Conservation (phyloP, 2,329 filamentous ascomycete genomes). For the Aspergillus ibericus region DNA sequence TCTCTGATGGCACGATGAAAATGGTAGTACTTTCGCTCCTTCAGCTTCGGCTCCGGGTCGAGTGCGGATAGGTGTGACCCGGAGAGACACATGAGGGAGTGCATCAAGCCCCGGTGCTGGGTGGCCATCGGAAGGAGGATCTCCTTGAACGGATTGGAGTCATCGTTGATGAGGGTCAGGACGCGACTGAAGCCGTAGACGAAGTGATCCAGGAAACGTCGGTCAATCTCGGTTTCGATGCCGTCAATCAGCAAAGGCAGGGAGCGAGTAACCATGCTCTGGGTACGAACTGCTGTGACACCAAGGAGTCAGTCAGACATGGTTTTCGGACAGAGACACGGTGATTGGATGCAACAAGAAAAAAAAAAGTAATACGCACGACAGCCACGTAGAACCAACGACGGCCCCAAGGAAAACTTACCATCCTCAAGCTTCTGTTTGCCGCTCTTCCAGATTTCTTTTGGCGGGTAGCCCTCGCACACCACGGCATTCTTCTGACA, state of each 20-base stretch:
- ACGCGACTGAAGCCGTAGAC: conserved; percentile 75
- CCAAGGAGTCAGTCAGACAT: conserved; percentile 10
- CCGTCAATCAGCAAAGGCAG: conserved; percentile 70
- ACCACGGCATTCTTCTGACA: conserved; percentile 92
- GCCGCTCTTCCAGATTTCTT: conserved; percentile 83
- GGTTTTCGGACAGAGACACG: background rate
- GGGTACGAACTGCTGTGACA: conserved; percentile 30
- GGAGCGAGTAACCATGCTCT: conserved; percentile 39
- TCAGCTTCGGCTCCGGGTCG: conserved; percentile 51
- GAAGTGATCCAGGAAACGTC: conserved; percentile 80
- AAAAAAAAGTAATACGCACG: background rate
- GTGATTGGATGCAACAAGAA: background rate
- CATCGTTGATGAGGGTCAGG: conserved; percentile 76
- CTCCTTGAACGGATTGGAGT: conserved; percentile 81
- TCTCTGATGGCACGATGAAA: conserved; percentile 47
- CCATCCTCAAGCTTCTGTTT: conserved; percentile 71
- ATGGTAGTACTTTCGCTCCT: conserved; percentile 57
- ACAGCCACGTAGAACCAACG: background rate
- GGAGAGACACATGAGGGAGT: conserved; percentile 80
- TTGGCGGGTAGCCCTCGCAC: conserved; percentile 86
- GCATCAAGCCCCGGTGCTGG: conserved; percentile 79
- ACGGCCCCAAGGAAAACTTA: conserved; percentile 25
- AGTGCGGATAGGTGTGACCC: conserved; percentile 68
- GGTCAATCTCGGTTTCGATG: conserved; percentile 76
- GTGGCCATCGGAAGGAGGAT: conserved; percentile 80